A percentile compares a stretch with the other conserved stretches of the same genome.
Conservation (phyloP, 1,139 yeast genomes). For the Chernovozyma aurita region DNA sequence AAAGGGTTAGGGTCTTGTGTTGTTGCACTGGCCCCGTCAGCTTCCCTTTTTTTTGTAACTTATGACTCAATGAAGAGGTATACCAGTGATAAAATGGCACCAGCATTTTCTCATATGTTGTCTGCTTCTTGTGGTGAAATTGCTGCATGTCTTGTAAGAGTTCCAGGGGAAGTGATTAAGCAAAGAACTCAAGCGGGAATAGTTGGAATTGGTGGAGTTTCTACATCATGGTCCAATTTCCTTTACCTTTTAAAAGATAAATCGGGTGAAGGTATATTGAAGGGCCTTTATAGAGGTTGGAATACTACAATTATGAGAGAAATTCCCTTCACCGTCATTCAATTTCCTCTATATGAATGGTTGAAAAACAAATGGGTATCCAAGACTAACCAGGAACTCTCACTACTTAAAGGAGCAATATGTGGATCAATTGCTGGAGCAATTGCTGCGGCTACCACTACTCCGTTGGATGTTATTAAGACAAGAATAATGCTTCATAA, state of each 20-base stretch:
- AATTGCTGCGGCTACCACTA: constrained; percentile 87
- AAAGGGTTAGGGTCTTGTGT: constrained; percentile 91
- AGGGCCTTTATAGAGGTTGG: constrained; percentile 92
- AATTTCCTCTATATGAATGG: constrained; percentile 88
- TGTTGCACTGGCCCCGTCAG: constrained; percentile 93
- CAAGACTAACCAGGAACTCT: constrained; percentile 35
- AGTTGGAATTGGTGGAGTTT: constrained; percentile 41
- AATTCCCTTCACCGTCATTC: constrained; percentile 92
- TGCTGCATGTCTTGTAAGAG: constrained; percentile 89
- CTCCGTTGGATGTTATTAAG: constrained; percentile 90
- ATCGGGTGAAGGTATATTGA: constrained; percentile 71
- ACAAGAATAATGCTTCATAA: constrained; percentile 82
- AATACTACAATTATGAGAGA: constrained; percentile 87
- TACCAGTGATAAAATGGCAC: constrained; percentile 35
- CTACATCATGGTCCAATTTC: constrained; percentile 65
- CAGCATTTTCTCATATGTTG: constrained; percentile 67
- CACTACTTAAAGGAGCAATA: constrained; percentile 77
- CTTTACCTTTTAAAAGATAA: constrained; percentile 51
- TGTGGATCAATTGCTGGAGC: constrained; percentile 97
- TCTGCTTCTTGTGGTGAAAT: constrained; percentile 88
- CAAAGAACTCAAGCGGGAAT: constrained; percentile 83
- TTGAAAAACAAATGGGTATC: constrained; percentile 54
- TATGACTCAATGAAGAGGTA: constrained; percentile 70
- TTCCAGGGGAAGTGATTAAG: constrained; percentile 94
- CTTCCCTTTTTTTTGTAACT: constrained; percentile 83